Base-by-base conservation (phyloP, 2,329 filamentous ascomycete genomes). In the Tolypocladium amazonense region DNA sequence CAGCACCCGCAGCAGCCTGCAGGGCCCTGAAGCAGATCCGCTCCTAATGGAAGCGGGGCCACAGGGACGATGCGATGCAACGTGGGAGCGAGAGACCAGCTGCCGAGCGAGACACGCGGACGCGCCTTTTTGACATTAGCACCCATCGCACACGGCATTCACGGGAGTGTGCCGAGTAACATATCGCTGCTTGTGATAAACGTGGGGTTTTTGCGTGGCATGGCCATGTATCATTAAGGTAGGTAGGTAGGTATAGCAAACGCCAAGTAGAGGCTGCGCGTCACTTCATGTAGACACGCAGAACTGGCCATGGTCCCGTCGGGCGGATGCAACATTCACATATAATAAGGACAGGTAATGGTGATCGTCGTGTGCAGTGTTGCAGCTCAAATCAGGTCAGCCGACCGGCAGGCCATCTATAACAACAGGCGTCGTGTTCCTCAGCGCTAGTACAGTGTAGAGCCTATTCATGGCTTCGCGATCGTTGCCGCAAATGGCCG, bases 1-100 rank as follows among this genome's bases (percentile, higher is more conserved):
- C 35, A 38, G n/a, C 53, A 27, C 57, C 39, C 12, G 58, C 47
- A 15, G 23, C 43, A 12, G 11, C n/a, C 43, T 12, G 18, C 23
- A 33, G 20, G 47, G 18, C 47, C 47, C 47, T 52, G 47, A 33
- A 52, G 47, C 27, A 20, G 50, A n/a, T 35, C 7, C 47, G 25
- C 25, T 4, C 47, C 50, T n/a, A n/a, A n/a, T n/a, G n/a, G 33
- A 39, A 25, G 35, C 37, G n/a, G 25, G 47, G 18, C 54, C 27
- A 41, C 43, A 20, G 50, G 41, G 38, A 20, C 30, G 41, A 58
- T 60, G 59, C 59, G 41, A 60, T 60, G 59, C 59, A 60, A 60
- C 59, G 59, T 60, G 50, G 59, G 56, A 58, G 56, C 59, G 41
- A 47, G 57, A 27, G 37, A 33, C 30, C 30, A 8, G 35, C 35